Evolutionary conservation across 2,329 filamentous ascomycete genomes (phyloP).

Genomic region (Tolypocladium paradoxum): DNA sequence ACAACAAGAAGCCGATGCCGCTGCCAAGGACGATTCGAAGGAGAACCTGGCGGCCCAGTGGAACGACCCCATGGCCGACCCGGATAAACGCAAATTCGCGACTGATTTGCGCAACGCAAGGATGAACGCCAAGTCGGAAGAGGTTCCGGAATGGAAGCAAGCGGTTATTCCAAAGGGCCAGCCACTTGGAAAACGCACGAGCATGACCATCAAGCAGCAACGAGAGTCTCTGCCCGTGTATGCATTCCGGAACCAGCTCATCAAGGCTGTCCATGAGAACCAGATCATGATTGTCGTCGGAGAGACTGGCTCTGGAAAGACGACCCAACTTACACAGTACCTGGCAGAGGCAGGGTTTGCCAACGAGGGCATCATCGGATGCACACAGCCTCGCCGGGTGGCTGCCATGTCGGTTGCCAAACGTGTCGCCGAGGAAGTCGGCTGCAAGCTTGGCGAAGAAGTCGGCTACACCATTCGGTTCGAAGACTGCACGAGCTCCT

Average conservation of each 20-base stretch:
- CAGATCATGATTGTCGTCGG: slow-evolving; percentile 93
- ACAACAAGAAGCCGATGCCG: slow-evolving; percentile 76
- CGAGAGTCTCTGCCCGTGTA: slow-evolving; percentile 81
- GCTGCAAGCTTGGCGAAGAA: slow-evolving; percentile 79
- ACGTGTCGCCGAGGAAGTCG: slow-evolving; percentile 91
- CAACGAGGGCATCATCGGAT: slow-evolving; percentile 82
- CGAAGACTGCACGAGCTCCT: slow-evolving; percentile 80
- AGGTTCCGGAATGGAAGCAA: slow-evolving; percentile 86
- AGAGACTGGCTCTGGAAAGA: slow-evolving; percentile 95
- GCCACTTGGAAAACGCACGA: slow-evolving; percentile 75
- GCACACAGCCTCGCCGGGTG: slow-evolving; percentile 92
- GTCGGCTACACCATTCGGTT: slow-evolving; percentile 98
- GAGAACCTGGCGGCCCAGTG: slow-evolving; percentile 84
- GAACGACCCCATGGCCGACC: slow-evolving; percentile 91
- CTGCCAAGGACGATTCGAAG: slow-evolving; percentile 60
- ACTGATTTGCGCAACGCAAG: slow-evolving; percentile 67
- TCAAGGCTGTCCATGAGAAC: slow-evolving; percentile 77
- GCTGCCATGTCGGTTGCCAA: slow-evolving; percentile 97
- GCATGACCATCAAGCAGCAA: slow-evolving; percentile 90
- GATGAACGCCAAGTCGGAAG: slow-evolving; percentile 48
- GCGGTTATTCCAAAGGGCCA: slow-evolving; percentile 70
- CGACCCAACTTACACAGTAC: slow-evolving; percentile 91
- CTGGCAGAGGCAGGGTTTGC: slow-evolving; percentile 86
- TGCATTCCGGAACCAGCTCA: slow-evolving; percentile 76
- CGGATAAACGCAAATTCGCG: slow-evolving; percentile 79